Base-by-base conservation (phyloP, 108 stramenopile species). In the Skeletonema marinoi region DNA sequence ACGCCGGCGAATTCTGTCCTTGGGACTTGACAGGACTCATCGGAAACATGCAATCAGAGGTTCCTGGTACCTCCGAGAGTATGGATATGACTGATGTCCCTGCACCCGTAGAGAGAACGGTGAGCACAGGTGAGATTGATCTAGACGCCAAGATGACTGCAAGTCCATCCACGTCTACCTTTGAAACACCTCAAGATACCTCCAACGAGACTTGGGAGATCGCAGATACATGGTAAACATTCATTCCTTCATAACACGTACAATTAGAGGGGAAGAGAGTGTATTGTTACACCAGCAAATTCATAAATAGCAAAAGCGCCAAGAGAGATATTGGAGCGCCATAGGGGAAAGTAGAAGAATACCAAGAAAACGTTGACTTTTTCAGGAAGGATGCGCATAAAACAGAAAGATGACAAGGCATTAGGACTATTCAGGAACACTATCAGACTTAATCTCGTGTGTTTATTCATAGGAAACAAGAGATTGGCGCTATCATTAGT, bases 1-100 rank as follows among this genome's bases (percentile, higher is more conserved):
- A 81, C 70, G 56, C 68, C 10, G 80, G 80, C 21, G 80, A 81
- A 61, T 81, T 81, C 70, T 81, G 80, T 44, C 80, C 80, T 30
- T 81, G 80, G 80, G 80, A 81, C 35, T 74, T 81, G 54, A 56
- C 54, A 56, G 54, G 54, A 8, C 6, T 56, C 25, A 56, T 56
- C 4, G 54, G 54, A 25, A 56, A 56, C 25, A 56, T 56, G 4
- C 54, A 56, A 7, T 25, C 54, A 56, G 54, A 56, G 54, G 9
- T 25, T 56, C 25, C 54, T 3, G 6, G 13, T 21, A 6, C 50
- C 44, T 16, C 14, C 1, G 50, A 51, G 21, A 51, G 19, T 19
- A 51, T 19, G 50, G 50, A 6, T 7, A 21, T 21, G 17, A 51
- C 50, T 56, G 54, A 56, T 56, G 25, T 25, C 3, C 54, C 54